Evolutionary conservation across 805 yeast genomes (phyloP), one percentile per base, ranked within the genome.

Genomic region (Zygosaccharomyces bisporus): DNA sequence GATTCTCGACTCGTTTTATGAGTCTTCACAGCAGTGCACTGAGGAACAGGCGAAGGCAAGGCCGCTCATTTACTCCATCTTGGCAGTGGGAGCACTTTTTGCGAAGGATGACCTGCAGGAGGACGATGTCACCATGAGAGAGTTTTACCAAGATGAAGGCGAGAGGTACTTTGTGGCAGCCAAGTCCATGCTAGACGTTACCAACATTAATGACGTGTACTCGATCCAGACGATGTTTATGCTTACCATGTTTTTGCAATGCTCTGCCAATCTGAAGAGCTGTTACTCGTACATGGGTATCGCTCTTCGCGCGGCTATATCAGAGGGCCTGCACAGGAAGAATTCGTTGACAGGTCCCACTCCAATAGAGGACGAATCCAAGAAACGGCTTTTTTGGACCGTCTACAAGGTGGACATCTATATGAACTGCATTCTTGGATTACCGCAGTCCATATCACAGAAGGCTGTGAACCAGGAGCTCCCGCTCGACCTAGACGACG

Each of bases 211-310:
- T 16, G 95, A 86, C 61, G 75, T 85, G 4, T 80, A 79, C 52
- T 82, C 93, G 8, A 86, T 88, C 48, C 95, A 88, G 48, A 81
- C 96, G 0, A 75, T 88, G 44, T 87, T 89, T 25, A 86, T 87
- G 90, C 72, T 89, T 75, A 81, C 86, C 17, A 72, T 88, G 51
- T 89, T 86, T 64, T 67, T 89, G 39, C 96, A 89, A 64, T 87
- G 95, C 58, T 83, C 95, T 3, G 95, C 96, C 0, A 74, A 93
- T 51, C 70, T 89, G 45, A 81, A 91, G 0, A 84, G 95, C 1
- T 87, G 96, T 62, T 88, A 89, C 62, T 82, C 95, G 0, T 89
- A 87, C 61, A 85, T 88, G 50, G 96, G 96, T 6, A 81, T 87
- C 42, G 96, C 95, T 0, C 65, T 88, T 37, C 70, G 96, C 58